phyloP scores from a whole-genome alignment of 139 green algal species.

The Asterochloris erici region DNA sequence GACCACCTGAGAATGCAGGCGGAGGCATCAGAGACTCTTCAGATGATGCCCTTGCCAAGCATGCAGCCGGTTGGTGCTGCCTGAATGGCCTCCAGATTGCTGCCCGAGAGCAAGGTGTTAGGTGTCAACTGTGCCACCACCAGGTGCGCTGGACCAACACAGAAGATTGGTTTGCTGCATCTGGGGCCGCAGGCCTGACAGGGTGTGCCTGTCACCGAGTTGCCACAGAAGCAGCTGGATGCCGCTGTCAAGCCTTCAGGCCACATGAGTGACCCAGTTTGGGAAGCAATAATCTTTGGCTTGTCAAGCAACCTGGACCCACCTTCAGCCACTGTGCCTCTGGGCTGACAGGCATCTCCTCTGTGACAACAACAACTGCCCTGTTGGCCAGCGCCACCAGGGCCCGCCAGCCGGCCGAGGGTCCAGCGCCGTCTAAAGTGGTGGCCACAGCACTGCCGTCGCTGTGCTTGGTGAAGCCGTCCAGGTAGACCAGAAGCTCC shows the following conservation, averaged over 20 bases:
- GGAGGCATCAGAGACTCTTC: too few species aligned
- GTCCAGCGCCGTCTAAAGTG: neutral
- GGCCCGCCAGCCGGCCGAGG: conserved; percentile 10
- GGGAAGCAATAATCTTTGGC: neutral
- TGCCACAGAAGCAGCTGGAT: neutral
- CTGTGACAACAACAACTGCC: conserved; percentile 8
- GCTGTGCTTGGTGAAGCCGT: neutral
- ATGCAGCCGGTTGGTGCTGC: too few species aligned
- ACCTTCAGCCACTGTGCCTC: conserved; percentile 23
- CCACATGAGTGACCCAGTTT: neutral
- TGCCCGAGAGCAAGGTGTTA: too few species aligned
- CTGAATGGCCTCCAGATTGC: too few species aligned
- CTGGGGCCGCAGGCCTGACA: neutral
- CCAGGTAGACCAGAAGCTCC: conserved; percentile 25
- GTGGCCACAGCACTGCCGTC: too few species aligned
- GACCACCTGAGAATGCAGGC: too few species aligned
- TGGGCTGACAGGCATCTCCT: conserved; percentile 21
- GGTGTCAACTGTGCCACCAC: too few species aligned
- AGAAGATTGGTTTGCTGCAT: neutral
- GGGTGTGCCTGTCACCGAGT: neutral
- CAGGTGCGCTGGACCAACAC: too few species aligned
- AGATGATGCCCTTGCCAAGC: too few species aligned
- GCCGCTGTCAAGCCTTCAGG: neutral
- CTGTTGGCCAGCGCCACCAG: conserved; percentile 11
- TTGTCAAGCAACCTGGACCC: neutral